Evolutionary conservation across 306 rosid genomes (phyloP), one percentile per base, ranked within the genome.

Genomic region (Lablab purpureus): DNA sequence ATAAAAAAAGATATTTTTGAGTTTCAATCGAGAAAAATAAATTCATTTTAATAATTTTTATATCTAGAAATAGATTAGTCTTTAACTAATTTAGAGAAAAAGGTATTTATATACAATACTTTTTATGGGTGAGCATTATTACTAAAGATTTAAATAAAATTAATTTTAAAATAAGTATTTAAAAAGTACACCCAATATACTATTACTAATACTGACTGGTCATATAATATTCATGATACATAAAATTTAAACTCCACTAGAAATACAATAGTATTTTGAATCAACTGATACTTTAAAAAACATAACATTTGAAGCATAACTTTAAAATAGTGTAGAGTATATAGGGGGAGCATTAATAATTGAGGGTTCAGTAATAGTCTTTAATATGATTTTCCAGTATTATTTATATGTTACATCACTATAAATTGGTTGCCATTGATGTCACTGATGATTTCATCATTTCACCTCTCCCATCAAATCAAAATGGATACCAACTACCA

Each of bases 391-490:
- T 64, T 18, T 64, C 69, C n/a, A 30, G 18, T 32, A 6, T 12
- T 59, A 22, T 59, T 30, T 63, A 62, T 28, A 7, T 30, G 40
- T 4, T 60, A 28, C 34, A 4, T 25, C 3, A 15, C 0, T 15
- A 15, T 7, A 30, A 7, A 34, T 62, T 18, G 10, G 32, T 73
- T 73, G 66, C 41, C 8, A 47, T 17, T 32, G 72, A 46, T 13
- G 77, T 58, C 74, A 46, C 66, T 36, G 58, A 0, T 52, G 28
- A 2, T 34, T 17, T 45, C 49, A 60, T 46, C 81, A 69, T 58
- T 75, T 47, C 10, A 63, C 28, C 50, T 58, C 82, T 83, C 73
- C 83, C 17, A 83, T 72, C 86, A n/a, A 84, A 86, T 81, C 75
- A 56, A 28, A 21, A 75, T 54, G 69, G 73, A 77, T 74, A 76